phyloP scores from a whole-genome alignment of 2,329 filamentous ascomycete species.

The Hortaea sp. region DNA sequence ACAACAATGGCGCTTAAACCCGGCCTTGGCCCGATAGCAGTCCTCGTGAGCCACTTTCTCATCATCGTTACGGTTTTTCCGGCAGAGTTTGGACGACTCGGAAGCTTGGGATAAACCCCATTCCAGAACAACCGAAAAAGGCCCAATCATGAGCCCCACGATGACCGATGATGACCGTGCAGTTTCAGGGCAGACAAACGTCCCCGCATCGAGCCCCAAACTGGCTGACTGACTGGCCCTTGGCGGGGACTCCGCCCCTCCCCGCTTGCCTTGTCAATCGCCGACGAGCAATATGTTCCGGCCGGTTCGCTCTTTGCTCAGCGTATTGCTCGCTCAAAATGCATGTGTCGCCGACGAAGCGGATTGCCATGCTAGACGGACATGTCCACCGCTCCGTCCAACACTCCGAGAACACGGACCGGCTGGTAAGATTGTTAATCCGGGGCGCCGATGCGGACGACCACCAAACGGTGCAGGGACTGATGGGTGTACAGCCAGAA shows the following conservation, averaged over 20 bases:
- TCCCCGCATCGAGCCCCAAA: neutral
- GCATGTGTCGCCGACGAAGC: neutral
- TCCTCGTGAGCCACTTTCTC: too few species aligned
- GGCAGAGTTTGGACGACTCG: neutral
- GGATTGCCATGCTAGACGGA: constrained; percentile 1
- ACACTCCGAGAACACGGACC: constrained; percentile 14
- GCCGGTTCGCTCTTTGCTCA: neutral
- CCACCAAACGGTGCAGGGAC: neutral
- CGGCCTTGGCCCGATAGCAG: too few species aligned
- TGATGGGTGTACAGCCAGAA: constrained; percentile 12
- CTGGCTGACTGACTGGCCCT: neutral
- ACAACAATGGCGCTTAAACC: too few species aligned
- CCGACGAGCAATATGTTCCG: constrained; percentile 3
- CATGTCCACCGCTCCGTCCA: constrained; percentile 1
- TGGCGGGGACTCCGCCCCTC: neutral
- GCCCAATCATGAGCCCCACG: neutral
- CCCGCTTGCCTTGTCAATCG: neutral
- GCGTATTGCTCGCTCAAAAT: neutral
- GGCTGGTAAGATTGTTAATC: constrained; percentile 13
- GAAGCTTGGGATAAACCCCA: too few species aligned
- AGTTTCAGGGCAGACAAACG: neutral
- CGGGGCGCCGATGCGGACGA: neutral
- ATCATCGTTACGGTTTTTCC: neutral
- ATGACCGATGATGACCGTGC: neutral
- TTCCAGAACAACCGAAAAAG: too few species aligned